Conservation (phyloP, 179 eudicot species). For the Silene vulgaris region DNA sequence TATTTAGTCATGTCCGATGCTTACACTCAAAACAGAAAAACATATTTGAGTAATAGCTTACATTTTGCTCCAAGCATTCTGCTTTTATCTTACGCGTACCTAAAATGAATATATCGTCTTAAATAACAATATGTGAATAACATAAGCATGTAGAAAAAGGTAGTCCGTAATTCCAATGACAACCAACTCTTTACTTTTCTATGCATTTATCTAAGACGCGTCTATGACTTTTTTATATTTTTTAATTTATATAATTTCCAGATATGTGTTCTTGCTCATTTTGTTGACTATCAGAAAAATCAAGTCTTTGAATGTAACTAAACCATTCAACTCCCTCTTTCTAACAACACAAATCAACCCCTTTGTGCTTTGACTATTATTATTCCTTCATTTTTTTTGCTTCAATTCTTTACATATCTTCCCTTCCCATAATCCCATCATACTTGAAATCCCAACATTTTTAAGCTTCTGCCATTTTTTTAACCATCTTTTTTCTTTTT, state of each 20-base stretch:
- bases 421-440: too few relatives aligned
- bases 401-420: not conserved
- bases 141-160: not conserved
- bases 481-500: slow-evolving; percentile 21
- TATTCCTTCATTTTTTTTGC: not conserved
- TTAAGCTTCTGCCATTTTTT: not conserved
- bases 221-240: slow-evolving; percentile 12
- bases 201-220: slow-evolving; percentile 23
- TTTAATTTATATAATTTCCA: not conserved
- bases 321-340: not conserved
- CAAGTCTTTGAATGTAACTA: slow-evolving; percentile 17
- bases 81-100: too few relatives aligned
- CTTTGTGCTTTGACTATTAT: slow-evolving; percentile 10
- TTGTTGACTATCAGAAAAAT: slow-evolving; percentile 30
- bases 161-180: not conserved
- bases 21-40: too few relatives aligned
- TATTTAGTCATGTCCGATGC: too few relatives aligned
- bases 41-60: too few relatives aligned
- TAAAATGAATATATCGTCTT: too few relatives aligned
- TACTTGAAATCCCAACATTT: not conserved
- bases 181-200: not conserved
- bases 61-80: too few relatives aligned
- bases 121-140: too few relatives aligned
- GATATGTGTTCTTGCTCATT: slow-evolving; percentile 15
- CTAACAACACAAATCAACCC: not conserved